A percentile compares a stretch with the other conserved stretches of the same genome.
Conservation (phyloP, 2,329 filamentous ascomycete species). For the Diaporthe batatas region DNA sequence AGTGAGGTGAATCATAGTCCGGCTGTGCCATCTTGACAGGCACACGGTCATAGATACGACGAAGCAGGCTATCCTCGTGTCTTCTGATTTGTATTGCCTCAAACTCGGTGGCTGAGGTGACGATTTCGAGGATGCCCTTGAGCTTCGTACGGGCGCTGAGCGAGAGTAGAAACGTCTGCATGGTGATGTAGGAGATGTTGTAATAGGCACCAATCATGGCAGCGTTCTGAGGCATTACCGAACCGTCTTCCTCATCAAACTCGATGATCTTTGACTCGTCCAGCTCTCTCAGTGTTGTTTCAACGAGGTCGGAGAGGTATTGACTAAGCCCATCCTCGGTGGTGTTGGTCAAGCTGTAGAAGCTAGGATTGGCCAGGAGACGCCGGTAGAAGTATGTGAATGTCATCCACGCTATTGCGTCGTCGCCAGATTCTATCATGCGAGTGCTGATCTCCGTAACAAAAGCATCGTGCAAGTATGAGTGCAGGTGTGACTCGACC, state of each 20-base stretch:
- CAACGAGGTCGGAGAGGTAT: slow-evolving; percentile 93
- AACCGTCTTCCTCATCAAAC: slow-evolving; percentile 93
- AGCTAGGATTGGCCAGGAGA: slow-evolving; percentile 94
- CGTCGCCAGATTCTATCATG: slow-evolving; percentile 94
- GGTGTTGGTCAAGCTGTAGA: slow-evolving; percentile 90
- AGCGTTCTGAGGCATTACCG: slow-evolving; percentile 89
- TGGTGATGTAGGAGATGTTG: slow-evolving; percentile 98
- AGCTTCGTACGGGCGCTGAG: slow-evolving; percentile 90
- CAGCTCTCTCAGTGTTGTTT: slow-evolving; percentile 91
- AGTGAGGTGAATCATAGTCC: slow-evolving; percentile 92
- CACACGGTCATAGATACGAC: slow-evolving; percentile 92
- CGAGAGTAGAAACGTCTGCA: slow-evolving; percentile 97
- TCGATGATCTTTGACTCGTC: slow-evolving; percentile 96
- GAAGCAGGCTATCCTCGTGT: slow-evolving; percentile 89
- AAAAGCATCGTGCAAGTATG: slow-evolving; percentile 94
- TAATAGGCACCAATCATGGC: slow-evolving; percentile 99
- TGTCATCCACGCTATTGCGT: slow-evolving; percentile 98
- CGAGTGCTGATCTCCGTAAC: slow-evolving; percentile 97
- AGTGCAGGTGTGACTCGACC: slow-evolving; percentile 93
- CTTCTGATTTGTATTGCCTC: slow-evolving; percentile 94
- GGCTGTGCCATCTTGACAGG: slow-evolving; percentile 95
- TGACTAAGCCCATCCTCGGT: slow-evolving; percentile 94
- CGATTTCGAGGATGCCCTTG: slow-evolving; percentile 96
- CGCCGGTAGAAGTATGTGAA: slow-evolving; percentile 99
- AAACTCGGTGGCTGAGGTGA: slow-evolving; percentile 96